These are phyloP conservation scores for Cryptococcus sp. DNA, from an alignment of 1,284 basidiomycete species.

Conservation along the genomic window DNA sequence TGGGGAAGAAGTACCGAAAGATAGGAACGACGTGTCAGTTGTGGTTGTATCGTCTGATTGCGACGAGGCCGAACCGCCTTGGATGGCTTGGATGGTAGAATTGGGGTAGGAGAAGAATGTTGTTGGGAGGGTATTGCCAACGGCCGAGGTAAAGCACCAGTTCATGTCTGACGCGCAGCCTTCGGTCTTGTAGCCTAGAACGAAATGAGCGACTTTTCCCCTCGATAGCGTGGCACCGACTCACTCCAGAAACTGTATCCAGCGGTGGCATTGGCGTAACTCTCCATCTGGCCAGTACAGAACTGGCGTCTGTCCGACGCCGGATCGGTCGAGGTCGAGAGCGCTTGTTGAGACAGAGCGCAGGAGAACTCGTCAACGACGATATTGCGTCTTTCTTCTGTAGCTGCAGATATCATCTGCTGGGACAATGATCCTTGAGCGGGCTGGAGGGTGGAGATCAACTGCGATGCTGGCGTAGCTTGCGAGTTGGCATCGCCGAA, in stretches of 20 bases:
- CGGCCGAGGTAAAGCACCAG: constrained; percentile 68
- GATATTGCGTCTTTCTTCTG: constrained; percentile 61
- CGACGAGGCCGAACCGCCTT: constrained; percentile 9
- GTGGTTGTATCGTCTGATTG: constrained; percentile 6
- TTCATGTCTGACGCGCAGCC: constrained; percentile 62
- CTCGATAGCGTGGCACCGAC: constrained; percentile 24
- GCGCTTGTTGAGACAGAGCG: constrained; percentile 64
- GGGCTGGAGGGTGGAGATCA: constrained; percentile 57
- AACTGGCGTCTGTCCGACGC: constrained; percentile 60
- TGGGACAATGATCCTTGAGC: constrained; percentile 56
- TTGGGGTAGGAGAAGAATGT: constrained; percentile 62
- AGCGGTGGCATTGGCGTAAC: constrained; percentile 63
- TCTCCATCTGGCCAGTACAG: constrained; percentile 65
- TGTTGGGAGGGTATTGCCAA: constrained; percentile 61
- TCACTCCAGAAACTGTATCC: constrained; percentile 76
- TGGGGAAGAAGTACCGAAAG: constrained; percentile 25
- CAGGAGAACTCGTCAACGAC: constrained; percentile 74
- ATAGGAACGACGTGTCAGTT: constrained; percentile 21
- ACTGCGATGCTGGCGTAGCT: constrained; percentile 38
- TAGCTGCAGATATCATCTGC: constrained; percentile 55
- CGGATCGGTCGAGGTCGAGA: constrained; percentile 59
- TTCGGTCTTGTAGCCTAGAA: constrained; percentile 63
- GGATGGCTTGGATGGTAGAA: constrained; percentile 19
- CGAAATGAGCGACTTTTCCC: not conserved
- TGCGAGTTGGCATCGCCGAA: constrained; percentile 31